Conservation (phyloP, 208 protist genomes). For the Acanthamoeba healyi region DNA sequence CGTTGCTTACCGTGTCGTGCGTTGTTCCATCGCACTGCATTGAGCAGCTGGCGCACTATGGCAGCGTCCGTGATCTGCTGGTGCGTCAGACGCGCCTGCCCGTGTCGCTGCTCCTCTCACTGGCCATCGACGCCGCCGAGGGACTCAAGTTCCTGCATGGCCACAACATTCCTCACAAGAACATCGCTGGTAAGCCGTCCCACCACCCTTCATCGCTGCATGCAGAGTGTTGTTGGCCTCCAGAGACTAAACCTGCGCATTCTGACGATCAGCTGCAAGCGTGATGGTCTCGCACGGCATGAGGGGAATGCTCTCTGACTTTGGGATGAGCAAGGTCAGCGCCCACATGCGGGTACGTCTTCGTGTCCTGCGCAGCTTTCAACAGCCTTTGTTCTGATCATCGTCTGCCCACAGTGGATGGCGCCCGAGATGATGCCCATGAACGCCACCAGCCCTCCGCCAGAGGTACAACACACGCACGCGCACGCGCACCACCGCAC, state of each 20-base stretch:
- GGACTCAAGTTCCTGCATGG: background rate
- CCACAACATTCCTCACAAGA: slow-evolving; percentile 5
- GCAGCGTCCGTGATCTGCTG: background rate
- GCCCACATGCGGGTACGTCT: background rate
- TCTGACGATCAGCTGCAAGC: background rate
- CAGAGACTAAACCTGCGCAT: no score
- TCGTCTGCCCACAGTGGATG: background rate
- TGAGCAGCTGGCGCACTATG: background rate
- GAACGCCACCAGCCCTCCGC: background rate
- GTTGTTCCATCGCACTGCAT: background rate
- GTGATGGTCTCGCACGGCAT: background rate
- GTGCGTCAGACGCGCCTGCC: background rate
- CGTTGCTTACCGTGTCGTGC: background rate
- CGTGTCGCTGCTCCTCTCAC: background rate
- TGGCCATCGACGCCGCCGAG: background rate
- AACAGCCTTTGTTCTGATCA: background rate
- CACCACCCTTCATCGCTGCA: background rate
- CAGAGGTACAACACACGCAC: background rate
- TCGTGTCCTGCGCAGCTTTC: background rate
- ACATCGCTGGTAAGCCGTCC: background rate
- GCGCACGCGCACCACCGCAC: background rate
- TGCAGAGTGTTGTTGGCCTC: no score
- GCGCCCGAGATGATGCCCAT: slow-evolving; percentile 29
- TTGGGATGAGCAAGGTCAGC: background rate
- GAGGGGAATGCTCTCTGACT: slow-evolving; percentile 3